Conservation (phyloP, 495 filamentous ascomycete species). For the Evansstolkia leycettana region DNA sequence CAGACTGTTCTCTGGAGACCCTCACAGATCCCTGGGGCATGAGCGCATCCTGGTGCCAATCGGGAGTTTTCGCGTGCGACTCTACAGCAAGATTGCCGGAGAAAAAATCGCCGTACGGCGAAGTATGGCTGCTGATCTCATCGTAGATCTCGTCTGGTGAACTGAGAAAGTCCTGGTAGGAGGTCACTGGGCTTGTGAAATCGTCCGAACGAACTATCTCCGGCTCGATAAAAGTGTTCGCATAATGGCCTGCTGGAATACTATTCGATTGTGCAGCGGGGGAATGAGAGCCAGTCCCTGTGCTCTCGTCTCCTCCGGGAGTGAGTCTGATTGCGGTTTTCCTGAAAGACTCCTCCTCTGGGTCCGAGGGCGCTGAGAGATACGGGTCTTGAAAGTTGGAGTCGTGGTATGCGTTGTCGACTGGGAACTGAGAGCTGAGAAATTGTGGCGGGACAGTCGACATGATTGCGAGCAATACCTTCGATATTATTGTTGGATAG, state of each 20-base stretch:
- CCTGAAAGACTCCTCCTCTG: slow-evolving; percentile 25
- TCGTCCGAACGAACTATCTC: not conserved
- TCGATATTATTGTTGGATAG: too few relatives aligned
- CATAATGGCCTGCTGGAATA: too few relatives aligned
- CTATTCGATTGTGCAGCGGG: not conserved
- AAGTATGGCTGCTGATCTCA: slow-evolving; percentile 10
- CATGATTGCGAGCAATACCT: too few relatives aligned
- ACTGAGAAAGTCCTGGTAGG: slow-evolving; percentile 13
- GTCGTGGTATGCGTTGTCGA: slow-evolving; percentile 9
- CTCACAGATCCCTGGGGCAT: slow-evolving; percentile 7
- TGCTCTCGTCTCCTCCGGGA: slow-evolving; percentile 10
- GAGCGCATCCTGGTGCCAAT: slow-evolving; percentile 6
- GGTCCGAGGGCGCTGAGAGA: slow-evolving; percentile 26
- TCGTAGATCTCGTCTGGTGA: slow-evolving; percentile 9
- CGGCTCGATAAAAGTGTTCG: slow-evolving; percentile 1
- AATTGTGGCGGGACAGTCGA: slow-evolving; percentile 18
- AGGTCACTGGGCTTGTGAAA: slow-evolving; percentile 5
- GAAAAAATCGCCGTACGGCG: slow-evolving; percentile 8
- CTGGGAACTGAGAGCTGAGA: slow-evolving; percentile 11
- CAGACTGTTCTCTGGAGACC: not conserved
- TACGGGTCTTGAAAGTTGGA: slow-evolving; percentile 22
- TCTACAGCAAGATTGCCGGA: slow-evolving; percentile 1
- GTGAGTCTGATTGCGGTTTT: slow-evolving; percentile 24
- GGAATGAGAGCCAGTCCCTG: slow-evolving; percentile 1
- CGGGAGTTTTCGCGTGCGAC: not conserved